These are phyloP conservation scores for Neonectria hederae DNA, from an alignment of 2,329 filamentous ascomycete species.

Conservation along the genomic window DNA sequence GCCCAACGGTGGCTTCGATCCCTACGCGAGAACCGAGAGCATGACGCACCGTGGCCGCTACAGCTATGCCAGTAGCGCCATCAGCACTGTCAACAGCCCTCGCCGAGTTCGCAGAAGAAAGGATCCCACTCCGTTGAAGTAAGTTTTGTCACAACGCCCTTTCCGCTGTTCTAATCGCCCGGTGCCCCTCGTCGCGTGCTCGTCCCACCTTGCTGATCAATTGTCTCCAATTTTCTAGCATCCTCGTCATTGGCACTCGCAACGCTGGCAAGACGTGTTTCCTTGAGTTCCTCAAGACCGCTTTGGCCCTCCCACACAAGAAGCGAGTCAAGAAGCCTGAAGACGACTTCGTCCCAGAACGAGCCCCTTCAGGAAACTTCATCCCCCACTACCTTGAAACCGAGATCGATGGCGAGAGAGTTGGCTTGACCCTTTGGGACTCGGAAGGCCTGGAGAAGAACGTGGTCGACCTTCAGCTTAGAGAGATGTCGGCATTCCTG, in stretches of 20 bases:
- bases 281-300: constrained; percentile 91
- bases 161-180: neutral
- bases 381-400: constrained; percentile 91
- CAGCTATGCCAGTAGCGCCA: constrained; percentile 92
- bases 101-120: constrained; percentile 92
- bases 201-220: constrained; percentile 21
- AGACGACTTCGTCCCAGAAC: constrained; percentile 67
- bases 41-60: constrained; percentile 97
- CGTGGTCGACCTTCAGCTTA: constrained; percentile 91
- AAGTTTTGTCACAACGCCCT: constrained; percentile 54
- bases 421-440: constrained; percentile 96
- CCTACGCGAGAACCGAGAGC: constrained; percentile 86
- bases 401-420: constrained; percentile 89
- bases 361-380: constrained; percentile 74
- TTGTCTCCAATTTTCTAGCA: constrained; percentile 60
- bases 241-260: constrained; percentile 88
- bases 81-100: constrained; percentile 92
- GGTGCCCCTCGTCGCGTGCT: neutral
- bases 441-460: constrained; percentile 95
- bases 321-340: constrained; percentile 71
- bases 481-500: constrained; percentile 89
- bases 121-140: constrained; percentile 99
- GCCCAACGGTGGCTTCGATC: constrained; percentile 72
- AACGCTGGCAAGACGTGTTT: constrained; percentile 96
- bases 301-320: constrained; percentile 82